Conservation (phyloP, 2,329 filamentous ascomycete species). For the Alternaria novae-zelandiae region DNA sequence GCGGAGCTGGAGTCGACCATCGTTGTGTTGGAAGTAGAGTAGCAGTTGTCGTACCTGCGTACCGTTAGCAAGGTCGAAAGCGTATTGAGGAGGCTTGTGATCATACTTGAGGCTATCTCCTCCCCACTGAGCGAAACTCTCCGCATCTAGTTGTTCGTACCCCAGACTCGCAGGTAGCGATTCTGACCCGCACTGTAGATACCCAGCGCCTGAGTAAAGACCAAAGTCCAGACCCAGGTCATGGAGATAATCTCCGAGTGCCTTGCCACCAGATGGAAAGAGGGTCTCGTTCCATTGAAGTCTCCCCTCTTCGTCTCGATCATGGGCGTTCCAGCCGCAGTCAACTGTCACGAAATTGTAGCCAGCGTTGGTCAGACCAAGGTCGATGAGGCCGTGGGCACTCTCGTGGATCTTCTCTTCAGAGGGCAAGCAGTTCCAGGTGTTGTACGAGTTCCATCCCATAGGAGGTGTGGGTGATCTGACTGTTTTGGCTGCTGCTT, state of each 20-base stretch:
- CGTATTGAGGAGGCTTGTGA: neutral
- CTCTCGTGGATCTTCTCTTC: conserved; percentile 59
- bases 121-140: conserved; percentile 58
- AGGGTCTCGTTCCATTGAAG: conserved; percentile 58
- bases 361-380: conserved; percentile 60
- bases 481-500: conserved; percentile 21
- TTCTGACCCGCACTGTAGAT: conserved; percentile 50
- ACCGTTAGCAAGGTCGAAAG: conserved; percentile 47
- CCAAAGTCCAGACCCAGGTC: conserved; percentile 59
- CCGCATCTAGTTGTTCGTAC: conserved; percentile 64
- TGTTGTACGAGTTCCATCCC: conserved; percentile 67
- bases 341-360: conserved; percentile 65
- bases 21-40: conserved; percentile 36
- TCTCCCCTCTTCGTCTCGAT: conserved; percentile 52
- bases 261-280: conserved; percentile 60
- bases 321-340: conserved; percentile 61
- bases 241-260: conserved; percentile 59
- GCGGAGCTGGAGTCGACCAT: conserved; percentile 46
- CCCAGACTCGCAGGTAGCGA: conserved; percentile 56
- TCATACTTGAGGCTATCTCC: conserved; percentile 58
- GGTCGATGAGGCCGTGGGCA: conserved; percentile 60
- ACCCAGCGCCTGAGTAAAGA: conserved; percentile 57
- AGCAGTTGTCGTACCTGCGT: conserved; percentile 45
- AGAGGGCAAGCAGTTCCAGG: conserved; percentile 58
- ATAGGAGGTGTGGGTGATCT: conserved; percentile 38